Conservation (phyloP, 1,284 basidiomycete species). For the Stereum hirsutum region DNA sequence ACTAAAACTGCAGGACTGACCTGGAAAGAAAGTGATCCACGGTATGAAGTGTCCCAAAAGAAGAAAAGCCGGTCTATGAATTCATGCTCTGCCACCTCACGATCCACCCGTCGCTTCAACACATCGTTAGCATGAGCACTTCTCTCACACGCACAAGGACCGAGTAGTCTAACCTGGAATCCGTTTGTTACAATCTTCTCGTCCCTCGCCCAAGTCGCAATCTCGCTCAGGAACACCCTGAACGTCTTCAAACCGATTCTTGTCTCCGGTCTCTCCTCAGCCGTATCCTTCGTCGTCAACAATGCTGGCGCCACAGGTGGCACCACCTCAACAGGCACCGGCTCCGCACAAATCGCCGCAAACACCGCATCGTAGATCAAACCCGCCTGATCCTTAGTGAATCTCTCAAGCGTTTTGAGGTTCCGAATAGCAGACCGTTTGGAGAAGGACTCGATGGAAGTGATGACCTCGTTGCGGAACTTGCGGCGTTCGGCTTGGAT, state of each 20-base stretch:
- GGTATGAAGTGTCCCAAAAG: constrained; percentile 80
- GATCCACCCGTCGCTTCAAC: constrained; percentile 67
- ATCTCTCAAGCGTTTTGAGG: constrained; percentile 73
- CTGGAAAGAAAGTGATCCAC: constrained; percentile 81
- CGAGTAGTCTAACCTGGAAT: constrained; percentile 56
- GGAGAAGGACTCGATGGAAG: constrained; percentile 92
- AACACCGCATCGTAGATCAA: constrained; percentile 89
- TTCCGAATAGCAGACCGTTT: constrained; percentile 94
- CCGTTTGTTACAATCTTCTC: constrained; percentile 91
- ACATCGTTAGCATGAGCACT: constrained; percentile 11
- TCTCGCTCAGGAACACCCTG: constrained; percentile 83
- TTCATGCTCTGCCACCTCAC: constrained; percentile 77
- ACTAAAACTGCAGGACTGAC: constrained; percentile 7
- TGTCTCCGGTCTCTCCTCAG: constrained; percentile 80
- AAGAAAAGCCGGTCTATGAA: constrained; percentile 78
- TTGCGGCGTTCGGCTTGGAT: constrained; percentile 83
- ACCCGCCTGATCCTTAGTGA: constrained; percentile 86
- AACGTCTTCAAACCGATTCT: constrained; percentile 86
- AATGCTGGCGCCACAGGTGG: constrained; percentile 39
- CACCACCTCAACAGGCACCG: constrained; percentile 44
- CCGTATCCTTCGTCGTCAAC: constrained; percentile 43
- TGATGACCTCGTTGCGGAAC: constrained; percentile 86
- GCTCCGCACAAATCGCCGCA: constrained; percentile 76
- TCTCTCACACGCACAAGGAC: not conserved
- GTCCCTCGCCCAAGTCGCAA: constrained; percentile 94